Evolutionary conservation across 2,329 filamentous ascomycete genomes (phyloP).

Genomic region (Dactylella cylindrospora): DNA sequence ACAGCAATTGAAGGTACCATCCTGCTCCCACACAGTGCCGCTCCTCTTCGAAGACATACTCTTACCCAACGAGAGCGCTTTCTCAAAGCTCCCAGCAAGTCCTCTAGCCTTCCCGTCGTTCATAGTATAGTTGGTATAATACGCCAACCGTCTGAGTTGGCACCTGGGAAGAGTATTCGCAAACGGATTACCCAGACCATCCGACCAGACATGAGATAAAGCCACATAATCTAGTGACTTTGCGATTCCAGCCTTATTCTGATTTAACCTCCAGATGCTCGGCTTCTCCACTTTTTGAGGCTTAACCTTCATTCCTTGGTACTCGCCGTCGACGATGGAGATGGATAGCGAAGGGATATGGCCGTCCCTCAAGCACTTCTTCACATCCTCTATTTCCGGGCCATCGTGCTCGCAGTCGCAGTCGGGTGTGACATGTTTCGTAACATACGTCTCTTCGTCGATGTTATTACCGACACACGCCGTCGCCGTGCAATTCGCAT

Average conservation of each 20-base stretch:
- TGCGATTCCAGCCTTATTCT: constrained; percentile 22
- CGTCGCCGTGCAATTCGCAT: constrained; percentile 10
- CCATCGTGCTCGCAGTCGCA: constrained; percentile 34
- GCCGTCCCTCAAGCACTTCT: constrained; percentile 23
- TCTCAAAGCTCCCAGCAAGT: constrained; percentile 15
- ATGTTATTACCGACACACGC: constrained; percentile 38
- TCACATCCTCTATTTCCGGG: constrained; percentile 36
- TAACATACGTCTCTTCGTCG: constrained; percentile 34
- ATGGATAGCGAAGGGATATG: constrained; percentile 30
- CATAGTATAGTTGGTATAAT: constrained; percentile 33
- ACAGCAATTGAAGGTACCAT: constrained; percentile 12
- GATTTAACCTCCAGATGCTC: constrained; percentile 24
- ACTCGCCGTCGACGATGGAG: constrained; percentile 30
- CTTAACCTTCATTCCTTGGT: constrained; percentile 26
- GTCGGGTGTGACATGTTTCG: constrained; percentile 19
- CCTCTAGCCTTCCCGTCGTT: constrained; percentile 29
- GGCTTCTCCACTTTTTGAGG: constrained; percentile 26
- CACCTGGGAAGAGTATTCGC: constrained; percentile 43
- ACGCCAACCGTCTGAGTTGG: constrained; percentile 37
- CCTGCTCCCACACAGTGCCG: constrained; percentile 22
- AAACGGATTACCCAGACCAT: constrained; percentile 45
- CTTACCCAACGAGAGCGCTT: constrained; percentile 10
- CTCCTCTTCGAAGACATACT: constrained; percentile 19
- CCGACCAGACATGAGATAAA: constrained; percentile 46
- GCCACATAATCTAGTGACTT: constrained; percentile 44